Percentiles rank a stretch among this genome's conserved stretches.
phyloP scores from a whole-genome alignment of 2,329 filamentous ascomycete genomes.

The Calycina herbarum region DNA sequence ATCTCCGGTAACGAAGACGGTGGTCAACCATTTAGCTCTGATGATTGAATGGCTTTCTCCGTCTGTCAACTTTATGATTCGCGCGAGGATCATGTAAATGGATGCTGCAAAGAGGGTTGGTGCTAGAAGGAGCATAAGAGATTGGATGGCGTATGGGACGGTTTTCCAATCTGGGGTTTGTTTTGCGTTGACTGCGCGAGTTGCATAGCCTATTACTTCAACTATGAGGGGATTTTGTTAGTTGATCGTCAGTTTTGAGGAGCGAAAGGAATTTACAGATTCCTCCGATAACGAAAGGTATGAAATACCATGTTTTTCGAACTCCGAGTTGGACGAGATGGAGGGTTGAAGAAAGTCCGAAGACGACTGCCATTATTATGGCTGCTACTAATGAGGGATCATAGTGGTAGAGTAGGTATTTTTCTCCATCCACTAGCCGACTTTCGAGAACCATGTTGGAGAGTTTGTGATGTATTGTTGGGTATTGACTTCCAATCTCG shows the following conservation, averaged over 20 bases:
- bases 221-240: conserved; percentile 33
- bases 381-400: conserved; percentile 47
- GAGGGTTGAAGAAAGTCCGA: conserved; percentile 39
- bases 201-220: conserved; percentile 41
- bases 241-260: not conserved
- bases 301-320: conserved; percentile 50
- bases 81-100: conserved; percentile 45
- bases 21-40: conserved; percentile 44
- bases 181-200: conserved; percentile 30
- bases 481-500: not conserved
- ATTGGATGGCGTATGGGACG: conserved; percentile 39
- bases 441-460: not conserved
- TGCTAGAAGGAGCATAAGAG: conserved; percentile 40
- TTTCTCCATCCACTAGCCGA: conserved; percentile 11
- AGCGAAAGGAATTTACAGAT: conserved; percentile 42
- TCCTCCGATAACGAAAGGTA: conserved; percentile 52
- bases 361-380: conserved; percentile 43
- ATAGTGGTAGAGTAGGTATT: conserved; percentile 47
- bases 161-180: conserved; percentile 30
- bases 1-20: conserved; percentile 49
- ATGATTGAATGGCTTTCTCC: conserved; percentile 44
- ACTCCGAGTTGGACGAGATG: conserved; percentile 43
- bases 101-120: conserved; percentile 43
- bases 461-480: not conserved
- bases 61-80: conserved; percentile 40